phyloP scores from a whole-genome alignment of 2,329 filamentous ascomycete genomes.

The Ophiosphaerella herpotricha region DNA sequence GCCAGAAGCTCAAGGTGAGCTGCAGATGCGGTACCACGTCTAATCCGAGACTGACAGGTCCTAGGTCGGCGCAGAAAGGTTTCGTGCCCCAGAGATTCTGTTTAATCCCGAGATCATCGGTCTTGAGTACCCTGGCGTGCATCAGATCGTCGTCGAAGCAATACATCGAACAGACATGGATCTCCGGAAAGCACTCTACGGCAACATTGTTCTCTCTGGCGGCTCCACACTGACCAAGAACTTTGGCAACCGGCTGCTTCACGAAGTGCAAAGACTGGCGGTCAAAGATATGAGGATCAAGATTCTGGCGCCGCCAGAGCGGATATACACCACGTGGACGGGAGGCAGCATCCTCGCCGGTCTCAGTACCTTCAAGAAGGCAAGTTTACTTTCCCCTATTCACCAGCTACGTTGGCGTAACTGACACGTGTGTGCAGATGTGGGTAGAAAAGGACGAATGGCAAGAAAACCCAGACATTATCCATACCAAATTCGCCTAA shows the following conservation, averaged over 20 bases:
- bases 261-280: constrained; percentile 89
- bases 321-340: constrained; percentile 99
- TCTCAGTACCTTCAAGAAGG: constrained; percentile 97
- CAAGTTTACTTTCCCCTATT: constrained; percentile 49
- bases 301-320: constrained; percentile 96
- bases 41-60: constrained; percentile 24
- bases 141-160: constrained; percentile 96
- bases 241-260: constrained; percentile 88
- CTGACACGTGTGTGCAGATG: constrained; percentile 68
- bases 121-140: constrained; percentile 93
- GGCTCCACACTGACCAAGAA: constrained; percentile 96
- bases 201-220: constrained; percentile 95
- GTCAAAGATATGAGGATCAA: constrained; percentile 99
- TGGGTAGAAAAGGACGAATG: constrained; percentile 99
- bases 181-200: constrained; percentile 88
- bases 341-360: constrained; percentile 96
- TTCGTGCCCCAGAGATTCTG: constrained; percentile 93
- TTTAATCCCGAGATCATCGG: constrained; percentile 98
- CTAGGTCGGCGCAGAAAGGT: constrained; percentile 88
- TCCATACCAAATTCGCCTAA: constrained; percentile 94
- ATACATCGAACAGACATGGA: constrained; percentile 96
- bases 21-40: constrained; percentile 7
- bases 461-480: constrained; percentile 99
- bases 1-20: constrained; percentile 83
- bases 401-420: constrained; percentile 9